Evolutionary conservation across 192 early-diverging fungal genomes (phyloP).

Genomic region (Dimargaris cristalligena): DNA sequence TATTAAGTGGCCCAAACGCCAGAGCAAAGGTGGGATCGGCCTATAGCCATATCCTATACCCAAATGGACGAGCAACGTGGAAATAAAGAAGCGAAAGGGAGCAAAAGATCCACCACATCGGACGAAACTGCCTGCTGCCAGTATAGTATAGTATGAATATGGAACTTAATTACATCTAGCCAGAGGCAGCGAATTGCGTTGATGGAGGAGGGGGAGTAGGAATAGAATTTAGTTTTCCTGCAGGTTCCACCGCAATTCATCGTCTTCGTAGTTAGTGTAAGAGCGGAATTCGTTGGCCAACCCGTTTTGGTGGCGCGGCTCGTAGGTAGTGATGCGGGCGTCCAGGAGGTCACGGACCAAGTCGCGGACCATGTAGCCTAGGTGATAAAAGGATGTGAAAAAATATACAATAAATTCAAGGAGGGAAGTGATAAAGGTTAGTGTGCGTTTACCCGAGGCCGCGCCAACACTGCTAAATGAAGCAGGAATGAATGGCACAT

Average conservation of each 20-base stretch:
- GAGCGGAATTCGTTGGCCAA: slow-evolving; percentile 49
- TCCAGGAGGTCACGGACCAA: slow-evolving; percentile 23
- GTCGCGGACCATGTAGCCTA: slow-evolving; percentile 22
- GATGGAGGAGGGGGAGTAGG: no score
- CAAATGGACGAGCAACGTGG: no score
- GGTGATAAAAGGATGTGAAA: background rate
- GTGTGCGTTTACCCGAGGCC: background rate
- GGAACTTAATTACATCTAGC: no score
- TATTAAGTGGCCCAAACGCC: no score
- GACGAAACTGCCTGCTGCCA: no score
- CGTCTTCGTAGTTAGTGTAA: slow-evolving; percentile 28
- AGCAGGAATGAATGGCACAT: background rate
- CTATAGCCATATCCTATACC: no score
- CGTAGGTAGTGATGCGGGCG: slow-evolving; percentile 27
- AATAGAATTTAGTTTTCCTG: no score
- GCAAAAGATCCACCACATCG: no score
- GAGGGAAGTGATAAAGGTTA: background rate
- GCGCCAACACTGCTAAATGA: background rate
- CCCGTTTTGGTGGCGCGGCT: slow-evolving; percentile 35
- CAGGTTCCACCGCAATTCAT: background rate
- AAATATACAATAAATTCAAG: background rate
- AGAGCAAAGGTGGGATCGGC: no score
- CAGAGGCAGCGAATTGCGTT: no score
- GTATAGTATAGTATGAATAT: no score
- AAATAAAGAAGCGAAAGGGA: no score